A percentile compares a stretch with the other conserved stretches of the same genome.
phyloP scores from a whole-genome alignment of 306 rosid species.

The Dryas drummondii region DNA sequence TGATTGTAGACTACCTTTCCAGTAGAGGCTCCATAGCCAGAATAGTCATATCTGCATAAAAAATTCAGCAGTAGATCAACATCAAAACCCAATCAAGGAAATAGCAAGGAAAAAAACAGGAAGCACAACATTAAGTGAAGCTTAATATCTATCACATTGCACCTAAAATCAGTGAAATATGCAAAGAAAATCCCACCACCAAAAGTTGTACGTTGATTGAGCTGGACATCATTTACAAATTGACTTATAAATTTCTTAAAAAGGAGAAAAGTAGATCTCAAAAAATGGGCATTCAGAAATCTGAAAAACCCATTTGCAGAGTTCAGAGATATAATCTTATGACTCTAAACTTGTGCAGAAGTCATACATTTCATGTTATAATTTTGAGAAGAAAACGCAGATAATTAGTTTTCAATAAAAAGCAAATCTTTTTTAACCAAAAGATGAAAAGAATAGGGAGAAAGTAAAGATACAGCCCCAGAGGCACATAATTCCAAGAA shows the following conservation, averaged over 20 bases:
- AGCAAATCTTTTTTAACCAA: not conserved
- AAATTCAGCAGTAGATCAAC: conserved; percentile 27
- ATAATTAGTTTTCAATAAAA: not conserved
- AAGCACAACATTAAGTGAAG: conserved; percentile 5
- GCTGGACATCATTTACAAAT: not conserved
- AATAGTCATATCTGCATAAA: conserved; percentile 88
- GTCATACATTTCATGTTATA: not conserved
- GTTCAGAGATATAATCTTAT: not conserved
- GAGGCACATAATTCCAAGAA: conserved; percentile 49
- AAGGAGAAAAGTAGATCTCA: not conserved
- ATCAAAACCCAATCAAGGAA: conserved; percentile 11
- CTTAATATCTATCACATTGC: conserved; percentile 7
- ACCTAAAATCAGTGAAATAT: not conserved
- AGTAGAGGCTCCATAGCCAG: conserved; percentile 98
- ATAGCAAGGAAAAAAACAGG: not conserved
- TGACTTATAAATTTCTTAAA: not conserved
- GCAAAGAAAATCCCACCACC: not conserved
- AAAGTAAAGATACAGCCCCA: conserved; percentile 15
- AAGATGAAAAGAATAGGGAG: conserved; percentile 8
- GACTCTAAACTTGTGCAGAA: not conserved
- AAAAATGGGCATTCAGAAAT: not conserved
- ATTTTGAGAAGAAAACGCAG: not conserved
- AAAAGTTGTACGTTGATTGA: not conserved
- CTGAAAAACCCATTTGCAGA: not conserved
- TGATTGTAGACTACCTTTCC: conserved; percentile 69